phyloP scores from a whole-genome alignment of 1,284 basidiomycete species.

The Cutaneotrichosporon sp. region DNA sequence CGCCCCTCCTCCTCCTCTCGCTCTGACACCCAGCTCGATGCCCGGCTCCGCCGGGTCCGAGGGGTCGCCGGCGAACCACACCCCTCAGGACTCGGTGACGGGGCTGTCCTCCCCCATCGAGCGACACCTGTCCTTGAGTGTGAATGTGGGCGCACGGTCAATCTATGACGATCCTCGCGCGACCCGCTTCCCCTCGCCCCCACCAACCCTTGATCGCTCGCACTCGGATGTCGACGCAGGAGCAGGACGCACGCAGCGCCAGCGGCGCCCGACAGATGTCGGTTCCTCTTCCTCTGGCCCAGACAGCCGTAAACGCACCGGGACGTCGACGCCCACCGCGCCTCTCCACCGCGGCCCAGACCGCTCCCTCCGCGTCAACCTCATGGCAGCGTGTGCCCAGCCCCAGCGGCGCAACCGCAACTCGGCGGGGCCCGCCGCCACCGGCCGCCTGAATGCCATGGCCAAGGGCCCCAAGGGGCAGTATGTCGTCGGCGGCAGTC shows the following conservation, averaged over 20 bases:
- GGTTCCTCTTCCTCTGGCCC: neutral
- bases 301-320: slow-evolving; percentile 5
- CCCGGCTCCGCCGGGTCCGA: slow-evolving; percentile 22
- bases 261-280: slow-evolving; percentile 14
- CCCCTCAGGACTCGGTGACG: slow-evolving; percentile 10
- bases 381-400: slow-evolving; percentile 24
- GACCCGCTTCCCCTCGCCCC: slow-evolving; percentile 26
- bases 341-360: slow-evolving; percentile 23
- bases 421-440: slow-evolving; percentile 27
- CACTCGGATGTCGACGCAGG: slow-evolving; percentile 7
- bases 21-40: slow-evolving; percentile 12
- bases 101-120: slow-evolving; percentile 9
- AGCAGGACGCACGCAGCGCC: neutral
- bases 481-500: slow-evolving; percentile 50
- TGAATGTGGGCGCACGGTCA: slow-evolving; percentile 13
- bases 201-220: slow-evolving; percentile 10
- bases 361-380: slow-evolving; percentile 35
- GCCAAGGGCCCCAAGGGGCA: slow-evolving; percentile 44
- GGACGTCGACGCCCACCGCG: slow-evolving; percentile 20
- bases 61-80: slow-evolving; percentile 6
- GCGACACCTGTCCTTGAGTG: slow-evolving; percentile 9
- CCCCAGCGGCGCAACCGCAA: slow-evolving; percentile 12
- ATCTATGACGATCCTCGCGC: slow-evolving; percentile 48
- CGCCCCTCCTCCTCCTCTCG: neutral
- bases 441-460: slow-evolving; percentile 44